Evolutionary conservation across 345 rosid genomes (phyloP).

Genomic region (Hypericum androsaemum): DNA sequence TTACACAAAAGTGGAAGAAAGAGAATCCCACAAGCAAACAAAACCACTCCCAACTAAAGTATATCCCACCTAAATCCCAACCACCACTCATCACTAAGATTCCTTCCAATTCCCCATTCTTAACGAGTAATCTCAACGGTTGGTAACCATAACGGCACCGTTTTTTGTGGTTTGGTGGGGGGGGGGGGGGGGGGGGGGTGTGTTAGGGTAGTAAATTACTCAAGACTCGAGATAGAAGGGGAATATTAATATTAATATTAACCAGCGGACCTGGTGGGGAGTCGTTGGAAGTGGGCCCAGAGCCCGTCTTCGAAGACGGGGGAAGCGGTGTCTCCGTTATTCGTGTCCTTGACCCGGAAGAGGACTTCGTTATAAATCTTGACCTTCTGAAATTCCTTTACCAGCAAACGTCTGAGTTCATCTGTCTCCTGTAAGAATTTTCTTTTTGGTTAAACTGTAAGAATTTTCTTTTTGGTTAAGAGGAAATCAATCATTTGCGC

Average conservation of each 20-base stretch:
- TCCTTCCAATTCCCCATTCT: too few relatives aligned
- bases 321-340: conserved; percentile 24
- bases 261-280: conserved; percentile 38
- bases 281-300: conserved; percentile 48
- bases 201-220: too few relatives aligned
- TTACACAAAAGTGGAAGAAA: background rate
- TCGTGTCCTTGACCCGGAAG: conserved; percentile 24
- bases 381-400: conserved; percentile 20
- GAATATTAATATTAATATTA: background rate
- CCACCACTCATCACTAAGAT: too few relatives aligned
- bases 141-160: too few relatives aligned
- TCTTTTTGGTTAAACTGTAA: background rate
- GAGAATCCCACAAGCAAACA: background rate
- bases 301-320: conserved; percentile 47
- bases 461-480: too few relatives aligned
- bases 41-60: background rate
- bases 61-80: background rate
- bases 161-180: background rate
- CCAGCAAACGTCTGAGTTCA: background rate
- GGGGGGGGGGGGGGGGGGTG: too few relatives aligned
- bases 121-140: too few relatives aligned
- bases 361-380: conserved; percentile 41
- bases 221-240: background rate
- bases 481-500: too few relatives aligned
- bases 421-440: background rate